Base-by-base conservation (phyloP, 768 basidiomycete genomes). In the Lactarius indigo region DNA sequence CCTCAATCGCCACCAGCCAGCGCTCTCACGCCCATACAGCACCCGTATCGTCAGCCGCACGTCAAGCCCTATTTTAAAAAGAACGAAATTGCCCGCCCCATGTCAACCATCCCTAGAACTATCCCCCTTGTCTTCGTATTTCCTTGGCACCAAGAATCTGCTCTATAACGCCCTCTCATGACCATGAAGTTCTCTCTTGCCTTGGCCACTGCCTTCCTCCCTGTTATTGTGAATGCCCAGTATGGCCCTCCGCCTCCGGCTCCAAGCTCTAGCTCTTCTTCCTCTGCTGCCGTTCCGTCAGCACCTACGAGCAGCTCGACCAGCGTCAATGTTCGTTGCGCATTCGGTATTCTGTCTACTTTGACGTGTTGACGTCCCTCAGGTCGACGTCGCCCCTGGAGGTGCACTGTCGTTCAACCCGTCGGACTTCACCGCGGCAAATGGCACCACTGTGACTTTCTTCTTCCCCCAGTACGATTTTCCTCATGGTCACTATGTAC, bases 391-490 rank as follows among this genome's bases (percentile, higher is more conserved):
- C 37, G 78, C 75, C 6, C 66, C 77, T 54, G 70, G 77, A 18
- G 77, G 75, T 6, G 64, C 71, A 17, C 80, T 83, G 69, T 65
- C 74, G 13, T 86, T 81, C 76, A 75, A 70, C 64, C 85, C 84
- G 3, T 33, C 71, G 56, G 82, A 83, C 68, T 69, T 86, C 69
- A 80, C 74, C 18, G 85, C 85, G 0, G 23, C 78, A 6, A 80
- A 82, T 23, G 82, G 82, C n/a, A 82, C 83, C n/a, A 65, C 75
- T 5, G 80, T 86, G 35, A 83, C 82, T 3, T 86, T 86, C 76
- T 82, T 74, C 71, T 83, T 86, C 79, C 82, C 84, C 12, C 68
- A 69, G 84, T 84, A 64, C 67, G 71, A 15, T 23, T 28, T 1
- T 30, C 13, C 15, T 13, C 4, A 20, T 31, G 28, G 15, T 6